Conservation (phyloP, 139 green algal species). For the Bryopsis sp. region DNA sequence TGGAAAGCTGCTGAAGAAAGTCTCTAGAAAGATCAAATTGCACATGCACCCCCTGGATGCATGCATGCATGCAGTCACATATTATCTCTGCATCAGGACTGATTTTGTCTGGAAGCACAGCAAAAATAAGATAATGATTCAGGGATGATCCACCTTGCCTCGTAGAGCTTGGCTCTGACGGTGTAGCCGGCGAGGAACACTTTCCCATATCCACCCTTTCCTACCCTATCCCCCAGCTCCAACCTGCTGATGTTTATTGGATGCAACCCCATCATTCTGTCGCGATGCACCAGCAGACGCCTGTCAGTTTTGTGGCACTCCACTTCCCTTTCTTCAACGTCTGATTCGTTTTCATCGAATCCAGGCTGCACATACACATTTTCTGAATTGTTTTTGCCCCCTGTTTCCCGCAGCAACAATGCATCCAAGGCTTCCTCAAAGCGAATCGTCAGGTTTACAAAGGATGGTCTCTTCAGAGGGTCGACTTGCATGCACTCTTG, state of each 20-base stretch:
- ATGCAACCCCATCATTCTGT: too few relatives aligned
- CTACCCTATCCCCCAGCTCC: neutral
- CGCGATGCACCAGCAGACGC: too few relatives aligned
- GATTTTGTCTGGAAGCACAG: too few relatives aligned
- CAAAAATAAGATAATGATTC: too few relatives aligned
- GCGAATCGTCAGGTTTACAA: neutral
- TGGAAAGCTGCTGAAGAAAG: too few relatives aligned
- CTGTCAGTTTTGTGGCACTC: neutral
- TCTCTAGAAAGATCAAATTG: too few relatives aligned
- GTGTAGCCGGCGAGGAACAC: neutral
- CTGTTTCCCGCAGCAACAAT: neutral
- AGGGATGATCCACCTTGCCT: too few relatives aligned
- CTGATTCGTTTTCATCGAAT: neutral
- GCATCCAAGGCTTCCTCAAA: neutral
- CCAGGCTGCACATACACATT: too few relatives aligned
- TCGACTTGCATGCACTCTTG: neutral
- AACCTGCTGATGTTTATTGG: neutral
- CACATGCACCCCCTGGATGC: too few relatives aligned
- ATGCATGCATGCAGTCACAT: too few relatives aligned
- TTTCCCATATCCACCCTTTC: neutral
- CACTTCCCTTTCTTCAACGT: neutral
- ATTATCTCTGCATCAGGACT: too few relatives aligned
- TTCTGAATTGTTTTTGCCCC: too few relatives aligned
- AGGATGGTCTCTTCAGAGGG: neutral
- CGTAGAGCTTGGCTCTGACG: neutral